These are phyloP conservation scores for Pelargonium australe DNA, from an alignment of 441 rosid genomes.

Conservation along the genomic window DNA sequence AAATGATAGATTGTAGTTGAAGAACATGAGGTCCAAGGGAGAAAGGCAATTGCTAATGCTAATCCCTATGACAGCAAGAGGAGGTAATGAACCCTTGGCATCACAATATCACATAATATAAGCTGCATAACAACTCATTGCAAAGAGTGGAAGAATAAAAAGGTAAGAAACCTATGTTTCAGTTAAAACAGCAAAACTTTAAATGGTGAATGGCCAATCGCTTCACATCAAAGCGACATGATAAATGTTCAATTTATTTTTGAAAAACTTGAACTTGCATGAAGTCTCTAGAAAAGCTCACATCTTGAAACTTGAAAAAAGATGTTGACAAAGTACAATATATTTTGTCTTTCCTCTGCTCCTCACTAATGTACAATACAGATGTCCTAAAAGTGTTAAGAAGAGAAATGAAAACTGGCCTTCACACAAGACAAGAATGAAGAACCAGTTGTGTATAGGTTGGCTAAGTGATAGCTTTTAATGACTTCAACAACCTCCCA, in stretches of 20 bases:
- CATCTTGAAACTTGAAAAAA: not conserved
- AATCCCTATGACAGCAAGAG: not conserved
- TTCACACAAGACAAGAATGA: not conserved
- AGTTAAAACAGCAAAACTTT: not conserved
- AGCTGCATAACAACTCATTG: too few relatives aligned
- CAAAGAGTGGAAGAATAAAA: too few relatives aligned
- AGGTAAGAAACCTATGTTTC: too few relatives aligned
- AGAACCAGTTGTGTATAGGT: too few relatives aligned
- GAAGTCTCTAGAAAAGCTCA: not conserved
- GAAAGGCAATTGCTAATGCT: not conserved
- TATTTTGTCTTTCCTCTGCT: not conserved
- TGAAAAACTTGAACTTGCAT: not conserved
- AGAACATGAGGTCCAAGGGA: not conserved
- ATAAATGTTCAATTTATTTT: not conserved
- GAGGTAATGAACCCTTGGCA: too few relatives aligned
- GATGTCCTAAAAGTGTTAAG: too few relatives aligned
- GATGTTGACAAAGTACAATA: not conserved
- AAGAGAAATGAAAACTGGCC: too few relatives aligned
- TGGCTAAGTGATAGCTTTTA: not conserved
- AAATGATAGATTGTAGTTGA: not conserved
- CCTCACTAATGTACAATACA: not conserved
- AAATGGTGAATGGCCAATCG: not conserved
- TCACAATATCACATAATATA: too few relatives aligned
- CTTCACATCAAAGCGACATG: not conserved
- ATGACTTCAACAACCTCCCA: not conserved